Evolutionary conservation across 2,329 filamentous ascomycete genomes (phyloP).

Genomic region (Aspergillus udagawae): DNA sequence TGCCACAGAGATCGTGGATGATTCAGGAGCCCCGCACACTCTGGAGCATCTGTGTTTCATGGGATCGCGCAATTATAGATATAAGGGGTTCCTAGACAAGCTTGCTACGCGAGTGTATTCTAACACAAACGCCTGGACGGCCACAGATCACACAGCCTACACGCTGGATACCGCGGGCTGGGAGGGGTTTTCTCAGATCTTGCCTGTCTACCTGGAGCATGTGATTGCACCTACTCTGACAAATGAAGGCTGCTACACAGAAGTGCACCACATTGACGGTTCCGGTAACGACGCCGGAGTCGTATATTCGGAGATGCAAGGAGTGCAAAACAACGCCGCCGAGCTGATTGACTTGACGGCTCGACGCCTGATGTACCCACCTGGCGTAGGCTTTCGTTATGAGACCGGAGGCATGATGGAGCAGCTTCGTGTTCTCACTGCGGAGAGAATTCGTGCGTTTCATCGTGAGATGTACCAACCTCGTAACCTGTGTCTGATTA

Average conservation of each 20-base stretch:
- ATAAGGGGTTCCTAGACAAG: constrained; percentile 93
- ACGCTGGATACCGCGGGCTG: constrained; percentile 92
- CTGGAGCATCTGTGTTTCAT: constrained; percentile 81
- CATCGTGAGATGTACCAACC: constrained; percentile 98
- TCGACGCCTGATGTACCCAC: constrained; percentile 76
- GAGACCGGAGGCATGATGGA: constrained; percentile 99
- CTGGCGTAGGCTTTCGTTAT: constrained; percentile 88
- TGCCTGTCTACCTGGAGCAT: constrained; percentile 94
- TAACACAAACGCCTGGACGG: constrained; percentile 94
- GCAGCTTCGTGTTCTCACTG: constrained; percentile 76
- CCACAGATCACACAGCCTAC: constrained; percentile 93
- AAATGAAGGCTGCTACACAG: constrained; percentile 87
- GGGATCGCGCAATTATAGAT: constrained; percentile 89
- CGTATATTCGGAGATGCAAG: constrained; percentile 99
- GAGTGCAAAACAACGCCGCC: constrained; percentile 74
- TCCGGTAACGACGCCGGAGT: constrained; percentile 93
- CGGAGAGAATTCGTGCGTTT: constrained; percentile 88
- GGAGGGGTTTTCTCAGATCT: constrained; percentile 92
- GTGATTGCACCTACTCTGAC: constrained; percentile 86
- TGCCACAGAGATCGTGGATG: constrained; percentile 95
- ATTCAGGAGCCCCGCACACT: constrained; percentile 87
- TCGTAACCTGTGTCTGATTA: constrained; percentile 84
- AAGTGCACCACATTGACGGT: constrained; percentile 93
- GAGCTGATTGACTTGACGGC: constrained; percentile 86
- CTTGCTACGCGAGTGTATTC: constrained; percentile 91